Evolutionary conservation across 257 asterid genomes (phyloP).

Genomic region (Przewalskia tangutica): DNA sequence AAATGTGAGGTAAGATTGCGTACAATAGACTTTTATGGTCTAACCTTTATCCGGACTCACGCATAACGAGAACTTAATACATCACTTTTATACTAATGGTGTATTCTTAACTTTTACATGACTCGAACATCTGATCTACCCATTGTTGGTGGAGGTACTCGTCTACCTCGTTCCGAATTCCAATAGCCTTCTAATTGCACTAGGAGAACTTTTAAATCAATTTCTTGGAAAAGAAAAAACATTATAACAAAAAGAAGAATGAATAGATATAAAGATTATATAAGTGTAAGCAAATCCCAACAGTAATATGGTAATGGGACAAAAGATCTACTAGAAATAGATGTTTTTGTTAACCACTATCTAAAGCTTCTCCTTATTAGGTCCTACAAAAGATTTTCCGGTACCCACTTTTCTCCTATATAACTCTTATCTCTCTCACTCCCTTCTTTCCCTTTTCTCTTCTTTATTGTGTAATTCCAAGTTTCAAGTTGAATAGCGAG

Average conservation of each 20-base stretch:
- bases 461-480: not conserved
- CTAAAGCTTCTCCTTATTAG: constrained; percentile 35
- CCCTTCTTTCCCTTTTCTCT: not conserved
- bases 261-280: not conserved
- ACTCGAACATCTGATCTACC: not conserved
- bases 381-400: constrained; percentile 38
- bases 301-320: constrained; percentile 8
- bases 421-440: constrained; percentile 5
- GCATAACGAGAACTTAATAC: too few relatives aligned
- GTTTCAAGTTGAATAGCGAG: not conserved
- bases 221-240: too few relatives aligned
- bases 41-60: too few relatives aligned
- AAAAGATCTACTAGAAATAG: constrained; percentile 23
- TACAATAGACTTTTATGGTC: too few relatives aligned
- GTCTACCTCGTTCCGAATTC: not conserved
- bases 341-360: constrained; percentile 24
- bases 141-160: not conserved
- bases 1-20: too few relatives aligned
- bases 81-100: too few relatives aligned
- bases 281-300: not conserved
- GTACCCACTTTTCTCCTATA: constrained; percentile 25
- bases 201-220: not conserved
- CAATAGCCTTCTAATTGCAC: not conserved
- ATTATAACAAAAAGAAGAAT: not conserved
- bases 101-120: not conserved